Base-by-base conservation (phyloP, 2,329 filamentous ascomycete genomes). In the Cladosporium colombiae region DNA sequence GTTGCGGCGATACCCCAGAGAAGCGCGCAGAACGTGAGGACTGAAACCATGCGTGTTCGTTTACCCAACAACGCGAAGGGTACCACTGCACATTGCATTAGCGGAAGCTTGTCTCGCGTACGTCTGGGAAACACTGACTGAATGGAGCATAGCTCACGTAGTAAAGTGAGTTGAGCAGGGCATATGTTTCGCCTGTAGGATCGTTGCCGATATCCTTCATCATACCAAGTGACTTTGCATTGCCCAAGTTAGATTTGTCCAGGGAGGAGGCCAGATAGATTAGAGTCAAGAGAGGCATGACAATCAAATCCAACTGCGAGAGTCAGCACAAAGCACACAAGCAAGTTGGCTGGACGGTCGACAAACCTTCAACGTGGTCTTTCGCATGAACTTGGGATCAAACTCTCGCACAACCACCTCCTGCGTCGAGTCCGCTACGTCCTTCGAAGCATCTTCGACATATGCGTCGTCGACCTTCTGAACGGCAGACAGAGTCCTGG, bases 221-320 rank as follows among this genome's bases (percentile, higher is more conserved):
- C 65, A 66, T 35, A 25, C 65, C 65, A 14, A 66, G 46, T 18
- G 61, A 56, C 61, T 66, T 66, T 50, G 65, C 65, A 37, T 66
- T 66, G 18, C 65, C 74, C 40, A 77, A 66, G 63, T 77, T 77
- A 2, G 78, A 78, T 64, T 84, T 84, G 70, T 84, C 82, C 5
- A 83, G 76, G 5, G 80, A 78, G 74, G 61, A 60, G 35, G 61
- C 46, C 40, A 66, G 65, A 27, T 66, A 66, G 44, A 66, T 66
- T 27, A 66, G 25, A 5, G 65, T 66, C 35, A 66, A 40, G 14
- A 66, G 56, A 50, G 65, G 65, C 65, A 66, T 66, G 35, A 66
- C 55, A 21, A 66, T 66, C 46, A 66, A 50, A 11, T 66, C 65
- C 61, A 66, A 37, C 65, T 66, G 35, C 6, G 16, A 56, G 21